phyloP scores from a whole-genome alignment of 2,329 filamentous ascomycete species.

The Ascochyta fabae region DNA sequence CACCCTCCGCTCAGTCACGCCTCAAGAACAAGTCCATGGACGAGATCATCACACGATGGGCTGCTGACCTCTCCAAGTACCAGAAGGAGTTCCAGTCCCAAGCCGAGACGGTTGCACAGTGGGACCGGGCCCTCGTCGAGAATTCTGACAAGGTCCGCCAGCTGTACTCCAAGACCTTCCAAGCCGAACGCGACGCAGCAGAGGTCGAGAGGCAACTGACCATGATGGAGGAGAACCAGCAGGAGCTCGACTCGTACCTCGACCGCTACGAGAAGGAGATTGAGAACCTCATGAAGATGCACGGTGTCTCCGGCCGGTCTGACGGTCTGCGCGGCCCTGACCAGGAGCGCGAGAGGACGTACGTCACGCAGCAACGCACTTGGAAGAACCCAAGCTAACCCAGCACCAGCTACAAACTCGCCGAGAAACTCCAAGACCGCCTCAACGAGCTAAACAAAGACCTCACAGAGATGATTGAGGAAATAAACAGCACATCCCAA shows the following conservation, averaged over 20 bases:
- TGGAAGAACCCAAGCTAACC: conserved; percentile 9
- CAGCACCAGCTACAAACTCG: conserved; percentile 73
- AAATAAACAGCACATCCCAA: conserved; percentile 93
- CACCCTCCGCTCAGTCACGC: conserved; percentile 80
- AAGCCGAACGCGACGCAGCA: conserved; percentile 88
- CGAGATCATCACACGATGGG: conserved; percentile 97
- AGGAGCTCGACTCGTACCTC: conserved; percentile 85
- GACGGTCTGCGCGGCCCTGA: conserved; percentile 86
- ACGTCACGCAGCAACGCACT: conserved; percentile 40
- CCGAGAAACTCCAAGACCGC: conserved; percentile 88
- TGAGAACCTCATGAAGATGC: conserved; percentile 88
- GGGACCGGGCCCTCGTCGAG: conserved; percentile 91
- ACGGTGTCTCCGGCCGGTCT: conserved; percentile 66
- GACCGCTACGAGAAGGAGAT: conserved; percentile 92
- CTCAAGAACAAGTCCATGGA: conserved; percentile 99
- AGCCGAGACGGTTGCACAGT: conserved; percentile 82
- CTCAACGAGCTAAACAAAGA: conserved; percentile 94
- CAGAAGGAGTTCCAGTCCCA: conserved; percentile 96
- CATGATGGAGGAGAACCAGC: conserved; percentile 89
- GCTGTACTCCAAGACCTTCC: conserved; percentile 88
- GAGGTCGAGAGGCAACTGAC: conserved; percentile 93
- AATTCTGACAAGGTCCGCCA: conserved; percentile 96
- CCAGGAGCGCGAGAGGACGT: conserved; percentile 93
- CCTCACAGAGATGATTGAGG: conserved; percentile 94
- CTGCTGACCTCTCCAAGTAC: conserved; percentile 91